Evolutionary conservation across 768 basidiomycete genomes (phyloP), one percentile per base, ranked within the genome.

Genomic region (Baorangia bicolor): DNA sequence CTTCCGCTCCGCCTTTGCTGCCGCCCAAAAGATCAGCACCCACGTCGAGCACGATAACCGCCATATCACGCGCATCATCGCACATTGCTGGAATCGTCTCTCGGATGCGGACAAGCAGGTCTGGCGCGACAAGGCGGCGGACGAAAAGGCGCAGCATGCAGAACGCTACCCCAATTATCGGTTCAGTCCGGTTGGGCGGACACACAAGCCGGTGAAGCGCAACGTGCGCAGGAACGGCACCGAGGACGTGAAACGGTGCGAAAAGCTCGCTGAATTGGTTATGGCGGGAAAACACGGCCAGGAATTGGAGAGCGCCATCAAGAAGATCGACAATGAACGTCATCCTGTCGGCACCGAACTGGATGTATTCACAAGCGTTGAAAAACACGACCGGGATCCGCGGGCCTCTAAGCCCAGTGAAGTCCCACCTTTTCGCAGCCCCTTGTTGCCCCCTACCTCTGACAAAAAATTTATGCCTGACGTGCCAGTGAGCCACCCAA

Each of bases 1-100:
- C 66, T 86, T 81, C 67, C 78, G 84, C 21, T 85, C 81, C 25
- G 81, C 79, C 52, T 83, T 87, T 48, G 80, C 81, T 38, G 77
- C 80, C 4, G 75, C 77, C 8, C 76, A 80, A 39, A 81, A 78
- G 56, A 75, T 83, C 56, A 67, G 60, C 47, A 71, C 74, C n/a
- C 69, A 64, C 20, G 73, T 84, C 59, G 84, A 86, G 63, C 76
- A 74, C 58, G 81, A 86, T 64, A 79, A 84, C 62, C 74, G 82
- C 30, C 78, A 82, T 55, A 81, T 85, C 63, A 83, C 82, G 43
- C 78, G 80, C 53, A 81, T 82, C 64, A 74, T 81, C 34, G 84
- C 77, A 0, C 73, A 78, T 37, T 77, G 77, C 64, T 86, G 85
- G 85, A 78, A 79, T 53, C 72, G 72, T 39, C 72, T 86, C 55